Conservation (phyloP, 331 rosid genomes). For the Quercus tomentella region DNA sequence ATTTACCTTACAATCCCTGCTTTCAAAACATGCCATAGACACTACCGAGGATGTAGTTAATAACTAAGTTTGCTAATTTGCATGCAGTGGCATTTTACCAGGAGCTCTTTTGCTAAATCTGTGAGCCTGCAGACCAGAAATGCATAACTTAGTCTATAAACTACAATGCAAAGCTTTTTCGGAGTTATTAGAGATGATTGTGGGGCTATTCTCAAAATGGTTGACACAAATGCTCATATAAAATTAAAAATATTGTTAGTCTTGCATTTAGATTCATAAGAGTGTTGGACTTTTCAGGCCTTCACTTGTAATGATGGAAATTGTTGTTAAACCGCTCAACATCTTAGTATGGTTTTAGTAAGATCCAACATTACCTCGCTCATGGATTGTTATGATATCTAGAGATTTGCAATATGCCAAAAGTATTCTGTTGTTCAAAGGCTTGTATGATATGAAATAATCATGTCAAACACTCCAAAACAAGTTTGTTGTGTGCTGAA, state of each 20-base stretch:
- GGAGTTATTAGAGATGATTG: neutral
- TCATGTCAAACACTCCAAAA: neutral
- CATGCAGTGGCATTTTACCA: neutral
- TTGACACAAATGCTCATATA: neutral
- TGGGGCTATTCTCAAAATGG: constrained; percentile 1
- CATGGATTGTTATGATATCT: neutral
- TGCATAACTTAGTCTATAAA: neutral
- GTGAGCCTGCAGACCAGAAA: neutral
- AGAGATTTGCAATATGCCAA: neutral
- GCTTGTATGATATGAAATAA: neutral
- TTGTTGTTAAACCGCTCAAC: neutral
- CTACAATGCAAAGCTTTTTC: neutral
- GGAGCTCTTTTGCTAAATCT: neutral
- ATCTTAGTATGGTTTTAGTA: constrained; percentile 2
- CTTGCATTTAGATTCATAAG: neutral
- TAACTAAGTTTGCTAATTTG: neutral
- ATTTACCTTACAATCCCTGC: neutral
- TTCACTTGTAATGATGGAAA: neutral
- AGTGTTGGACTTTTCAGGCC: neutral
- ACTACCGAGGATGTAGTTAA: neutral
- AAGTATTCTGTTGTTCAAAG: neutral
- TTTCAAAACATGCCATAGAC: neutral
- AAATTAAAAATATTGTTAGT: neutral
- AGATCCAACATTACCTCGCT: neutral
- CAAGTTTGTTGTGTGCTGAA: neutral